Evolutionary conservation across 108 stramenopile genomes (phyloP).

Genomic region (Cyclotella distinguenda): DNA sequence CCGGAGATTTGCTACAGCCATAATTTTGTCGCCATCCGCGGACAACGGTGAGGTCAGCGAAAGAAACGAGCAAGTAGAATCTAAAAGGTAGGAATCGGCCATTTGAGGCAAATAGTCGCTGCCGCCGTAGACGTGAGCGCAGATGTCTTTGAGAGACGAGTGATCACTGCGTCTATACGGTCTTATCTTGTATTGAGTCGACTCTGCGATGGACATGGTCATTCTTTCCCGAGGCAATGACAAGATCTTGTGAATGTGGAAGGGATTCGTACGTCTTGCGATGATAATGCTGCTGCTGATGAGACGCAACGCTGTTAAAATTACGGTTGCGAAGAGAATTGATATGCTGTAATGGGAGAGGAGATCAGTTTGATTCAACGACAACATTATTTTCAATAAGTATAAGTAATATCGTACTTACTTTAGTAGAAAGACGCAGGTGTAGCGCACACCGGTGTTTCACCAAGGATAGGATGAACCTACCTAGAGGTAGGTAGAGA

Average conservation of each 20-base stretch:
- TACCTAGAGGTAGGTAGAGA: no score
- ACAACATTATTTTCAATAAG: no score
- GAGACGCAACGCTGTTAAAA: no score
- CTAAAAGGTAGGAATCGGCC: slow-evolving; percentile 28
- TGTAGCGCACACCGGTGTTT: no score
- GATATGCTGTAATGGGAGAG: no score
- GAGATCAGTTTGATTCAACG: no score
- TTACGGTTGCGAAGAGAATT: no score
- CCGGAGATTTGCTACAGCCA: slow-evolving; percentile 43
- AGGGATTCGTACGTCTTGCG: no score
- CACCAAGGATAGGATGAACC: no score
- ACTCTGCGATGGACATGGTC: not conserved
- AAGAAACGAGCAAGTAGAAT: slow-evolving; percentile 41
- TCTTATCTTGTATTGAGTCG: slow-evolving; percentile 15
- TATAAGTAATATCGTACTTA: no score
- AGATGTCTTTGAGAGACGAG: slow-evolving; percentile 36
- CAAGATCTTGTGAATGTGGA: not conserved
- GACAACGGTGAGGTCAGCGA: slow-evolving; percentile 6
- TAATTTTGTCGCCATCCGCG: slow-evolving; percentile 9
- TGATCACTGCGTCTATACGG: slow-evolving; percentile 38
- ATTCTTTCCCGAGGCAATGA: not conserved
- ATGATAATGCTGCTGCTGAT: no score
- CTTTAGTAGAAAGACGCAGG: no score
- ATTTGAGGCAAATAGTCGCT: slow-evolving; percentile 39
- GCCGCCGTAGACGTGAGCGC: slow-evolving; percentile 35